Evolutionary conservation across 768 basidiomycete genomes (phyloP).

Genomic region (Clitopilus passeckerianus): DNA sequence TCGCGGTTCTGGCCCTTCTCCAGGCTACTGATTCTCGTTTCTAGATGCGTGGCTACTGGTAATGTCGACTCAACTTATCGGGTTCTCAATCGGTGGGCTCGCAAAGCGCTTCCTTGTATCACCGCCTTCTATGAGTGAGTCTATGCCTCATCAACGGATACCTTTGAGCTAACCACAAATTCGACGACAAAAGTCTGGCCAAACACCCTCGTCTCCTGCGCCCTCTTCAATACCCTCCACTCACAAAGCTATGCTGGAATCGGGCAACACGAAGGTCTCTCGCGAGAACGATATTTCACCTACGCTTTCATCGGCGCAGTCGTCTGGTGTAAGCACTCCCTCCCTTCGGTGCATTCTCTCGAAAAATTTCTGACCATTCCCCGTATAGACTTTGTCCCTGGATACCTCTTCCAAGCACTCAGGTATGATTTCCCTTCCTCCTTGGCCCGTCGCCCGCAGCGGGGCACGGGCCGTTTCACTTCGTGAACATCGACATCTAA

Average conservation of each 20-base stretch:
- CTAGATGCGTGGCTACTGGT: slow-evolving; percentile 57
- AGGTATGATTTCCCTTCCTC: slow-evolving; percentile 26
- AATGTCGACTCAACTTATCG: slow-evolving; percentile 70
- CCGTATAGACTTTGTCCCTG: slow-evolving; percentile 49
- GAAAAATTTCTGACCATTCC: not conserved
- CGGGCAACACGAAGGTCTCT: slow-evolving; percentile 47
- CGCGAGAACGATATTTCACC: slow-evolving; percentile 55
- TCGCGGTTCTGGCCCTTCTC: not conserved
- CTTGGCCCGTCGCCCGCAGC: slow-evolving; percentile 39
- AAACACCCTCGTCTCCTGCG: slow-evolving; percentile 61
- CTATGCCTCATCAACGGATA: not conserved
- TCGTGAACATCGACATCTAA: not conserved
- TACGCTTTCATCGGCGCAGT: slow-evolving; percentile 44
- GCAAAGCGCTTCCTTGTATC: slow-evolving; percentile 59
- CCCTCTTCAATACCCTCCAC: slow-evolving; percentile 73
- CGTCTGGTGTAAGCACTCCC: slow-evolving; percentile 36
- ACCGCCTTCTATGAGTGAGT: slow-evolving; percentile 59
- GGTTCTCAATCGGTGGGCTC: slow-evolving; percentile 53
- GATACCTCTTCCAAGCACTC: slow-evolving; percentile 57
- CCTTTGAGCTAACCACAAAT: not conserved
- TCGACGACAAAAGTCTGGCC: slow-evolving; percentile 61
- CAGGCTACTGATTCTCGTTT: not conserved
- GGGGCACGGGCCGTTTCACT: slow-evolving; percentile 28
- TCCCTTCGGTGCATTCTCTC: not conserved
- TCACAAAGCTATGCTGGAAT: slow-evolving; percentile 52